Evolutionary conservation across 2,329 filamentous ascomycete genomes (phyloP).

Genomic region (Aspergillus sp.): DNA sequence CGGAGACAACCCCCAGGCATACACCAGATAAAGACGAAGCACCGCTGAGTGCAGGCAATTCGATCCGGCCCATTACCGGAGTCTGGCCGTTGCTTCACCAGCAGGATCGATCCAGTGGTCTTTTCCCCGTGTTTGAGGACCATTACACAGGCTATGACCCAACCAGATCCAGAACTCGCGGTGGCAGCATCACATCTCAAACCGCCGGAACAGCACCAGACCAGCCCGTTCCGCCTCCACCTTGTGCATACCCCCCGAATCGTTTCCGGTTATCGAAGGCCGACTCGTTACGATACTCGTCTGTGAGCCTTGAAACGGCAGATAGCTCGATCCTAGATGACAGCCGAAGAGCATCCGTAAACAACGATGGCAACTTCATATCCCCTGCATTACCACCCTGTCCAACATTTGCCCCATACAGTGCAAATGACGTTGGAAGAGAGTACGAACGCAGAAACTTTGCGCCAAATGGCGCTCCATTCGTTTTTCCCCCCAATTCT

Average conservation of each 20-base stretch:
- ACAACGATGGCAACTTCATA: conserved; percentile 27
- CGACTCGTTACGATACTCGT: conserved; percentile 37
- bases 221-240: conserved; percentile 38
- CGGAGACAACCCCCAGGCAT: conserved; percentile 38
- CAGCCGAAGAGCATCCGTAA: conserved; percentile 26
- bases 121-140: conserved; percentile 27
- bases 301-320: conserved; percentile 38
- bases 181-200: conserved; percentile 35
- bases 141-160: conserved; percentile 24
- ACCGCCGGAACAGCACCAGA: conserved; percentile 34
- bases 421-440: conserved; percentile 37
- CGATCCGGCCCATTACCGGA: conserved; percentile 29
- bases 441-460: conserved; percentile 30
- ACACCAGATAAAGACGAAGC: conserved; percentile 35
- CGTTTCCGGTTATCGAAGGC: conserved; percentile 35
- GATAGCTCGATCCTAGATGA: conserved; percentile 41
- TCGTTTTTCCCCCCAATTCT: conserved; percentile 28
- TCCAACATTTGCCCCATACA: conserved; percentile 36
- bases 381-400: conserved; percentile 35
- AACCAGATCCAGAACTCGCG: conserved; percentile 25
- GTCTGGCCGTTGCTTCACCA: conserved; percentile 31
- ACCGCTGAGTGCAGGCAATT: conserved; percentile 20
- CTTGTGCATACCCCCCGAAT: conserved; percentile 29
- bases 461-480: conserved; percentile 23
- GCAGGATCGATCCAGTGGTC: conserved; percentile 20